phyloP scores from a whole-genome alignment of 306 rosid species.

The Inga leiocalycina region DNA sequence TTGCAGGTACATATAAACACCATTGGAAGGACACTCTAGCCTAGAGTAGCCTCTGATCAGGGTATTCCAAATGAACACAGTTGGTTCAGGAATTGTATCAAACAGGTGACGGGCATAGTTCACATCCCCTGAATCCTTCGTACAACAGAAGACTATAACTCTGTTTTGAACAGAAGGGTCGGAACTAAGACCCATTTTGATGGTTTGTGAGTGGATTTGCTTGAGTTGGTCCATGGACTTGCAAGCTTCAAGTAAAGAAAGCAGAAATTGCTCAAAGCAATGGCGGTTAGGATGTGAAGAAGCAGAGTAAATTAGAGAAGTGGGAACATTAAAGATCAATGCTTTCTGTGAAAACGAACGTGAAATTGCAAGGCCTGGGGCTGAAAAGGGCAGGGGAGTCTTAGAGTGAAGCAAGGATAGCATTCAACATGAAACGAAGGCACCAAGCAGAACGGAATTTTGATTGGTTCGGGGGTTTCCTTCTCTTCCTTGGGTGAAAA shows the following conservation, averaged over 20 bases:
- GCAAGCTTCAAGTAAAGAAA: conserved; percentile 53
- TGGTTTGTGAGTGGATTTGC: conserved; percentile 68
- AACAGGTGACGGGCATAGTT: conserved; percentile 68
- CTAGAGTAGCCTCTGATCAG: conserved; percentile 79
- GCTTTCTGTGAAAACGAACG: conserved; percentile 32
- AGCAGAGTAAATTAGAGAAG: conserved; percentile 28
- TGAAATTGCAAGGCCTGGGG: conserved; percentile 36
- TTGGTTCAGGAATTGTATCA: conserved; percentile 66
- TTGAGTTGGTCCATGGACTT: conserved; percentile 65
- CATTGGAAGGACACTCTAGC: conserved; percentile 45
- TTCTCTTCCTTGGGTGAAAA: neutral
- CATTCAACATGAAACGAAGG: conserved; percentile 13
- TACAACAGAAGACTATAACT: conserved; percentile 54
- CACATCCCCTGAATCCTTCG: conserved; percentile 52
- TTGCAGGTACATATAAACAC: conserved; percentile 60
- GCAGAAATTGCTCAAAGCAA: conserved; percentile 29
- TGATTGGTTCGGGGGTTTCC: neutral
- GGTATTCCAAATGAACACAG: conserved; percentile 67
- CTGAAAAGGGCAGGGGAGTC: conserved; percentile 30
- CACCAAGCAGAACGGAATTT: neutral
- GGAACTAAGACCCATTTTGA: conserved; percentile 54
- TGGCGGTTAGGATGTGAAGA: conserved; percentile 16
- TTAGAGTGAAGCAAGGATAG: conserved; percentile 16
- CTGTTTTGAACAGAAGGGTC: conserved; percentile 43
- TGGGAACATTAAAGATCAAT: conserved; percentile 44